phyloP scores from a whole-genome alignment of 208 protist genomes.

The Acanthamoeba healyi region DNA sequence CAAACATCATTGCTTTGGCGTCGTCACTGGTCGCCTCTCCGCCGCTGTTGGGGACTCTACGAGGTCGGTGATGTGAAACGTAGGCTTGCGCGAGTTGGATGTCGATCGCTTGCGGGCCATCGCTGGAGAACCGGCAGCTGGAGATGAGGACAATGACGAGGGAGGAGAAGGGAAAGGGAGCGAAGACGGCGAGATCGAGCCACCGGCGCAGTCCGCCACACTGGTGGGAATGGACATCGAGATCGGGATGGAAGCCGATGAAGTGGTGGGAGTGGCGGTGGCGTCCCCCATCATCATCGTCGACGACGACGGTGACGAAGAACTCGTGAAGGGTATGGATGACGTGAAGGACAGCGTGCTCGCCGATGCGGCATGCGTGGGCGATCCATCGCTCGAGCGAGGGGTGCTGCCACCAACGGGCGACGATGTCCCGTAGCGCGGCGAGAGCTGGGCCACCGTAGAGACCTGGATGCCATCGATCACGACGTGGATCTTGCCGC shows the following conservation, averaged over 20 bases:
- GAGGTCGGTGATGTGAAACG: neutral
- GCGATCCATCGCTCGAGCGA: neutral
- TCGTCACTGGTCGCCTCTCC: neutral
- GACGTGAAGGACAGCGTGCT: neutral
- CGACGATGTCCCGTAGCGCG: neutral
- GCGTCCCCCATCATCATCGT: neutral
- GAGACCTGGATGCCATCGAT: constrained; percentile 46
- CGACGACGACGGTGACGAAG: neutral
- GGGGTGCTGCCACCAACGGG: neutral
- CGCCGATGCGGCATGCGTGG: neutral
- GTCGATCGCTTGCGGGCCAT: neutral
- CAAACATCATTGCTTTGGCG: too few species aligned
- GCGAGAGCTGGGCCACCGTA: neutral
- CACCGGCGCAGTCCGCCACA: neutral
- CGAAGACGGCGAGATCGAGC: neutral
- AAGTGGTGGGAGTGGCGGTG: neutral
- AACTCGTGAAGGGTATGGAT: neutral
- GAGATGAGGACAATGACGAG: neutral
- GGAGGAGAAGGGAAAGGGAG: constrained; percentile 35
- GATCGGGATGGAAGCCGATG: neutral
- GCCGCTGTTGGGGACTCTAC: neutral
- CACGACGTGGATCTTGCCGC: constrained; percentile 69
- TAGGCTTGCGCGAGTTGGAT: neutral
- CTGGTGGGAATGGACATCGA: neutral
- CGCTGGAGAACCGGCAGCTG: neutral